A percentile compares a stretch with the other conserved stretches of the same genome.
Conservation (phyloP, 371 early-diverging fungal genomes). For the Smittium culicis region DNA sequence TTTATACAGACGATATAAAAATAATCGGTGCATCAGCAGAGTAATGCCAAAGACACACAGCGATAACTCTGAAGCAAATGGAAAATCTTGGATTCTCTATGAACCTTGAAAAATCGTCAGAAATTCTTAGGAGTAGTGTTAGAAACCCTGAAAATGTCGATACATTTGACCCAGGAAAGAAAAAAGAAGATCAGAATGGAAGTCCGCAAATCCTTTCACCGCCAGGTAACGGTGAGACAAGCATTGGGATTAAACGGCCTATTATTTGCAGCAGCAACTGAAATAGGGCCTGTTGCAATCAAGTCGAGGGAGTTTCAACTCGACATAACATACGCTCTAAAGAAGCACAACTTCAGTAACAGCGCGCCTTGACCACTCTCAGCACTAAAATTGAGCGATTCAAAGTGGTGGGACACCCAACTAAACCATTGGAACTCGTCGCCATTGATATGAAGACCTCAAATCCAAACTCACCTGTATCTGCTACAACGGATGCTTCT, state of each 20-base stretch:
- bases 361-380: neutral
- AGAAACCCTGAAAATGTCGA: constrained; percentile 16
- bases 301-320: constrained; percentile 7
- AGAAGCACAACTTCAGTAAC: neutral
- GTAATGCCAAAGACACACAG: constrained; percentile 13
- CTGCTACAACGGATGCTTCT: constrained; percentile 4
- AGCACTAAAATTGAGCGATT: constrained; percentile 2
- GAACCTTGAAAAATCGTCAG: constrained; percentile 21
- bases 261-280: constrained; percentile 7
- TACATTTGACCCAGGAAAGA: neutral
- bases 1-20: constrained; percentile 29
- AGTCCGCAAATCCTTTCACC: neutral
- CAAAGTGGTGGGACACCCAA: neutral
- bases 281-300: neutral
- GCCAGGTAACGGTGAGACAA: neutral
- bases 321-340: neutral
- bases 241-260: constrained; percentile 12
- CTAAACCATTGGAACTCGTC: neutral
- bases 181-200: neutral
- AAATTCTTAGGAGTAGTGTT: constrained; percentile 28
- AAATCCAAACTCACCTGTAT: neutral
- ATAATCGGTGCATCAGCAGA: constrained; percentile 15
- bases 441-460: neutral
- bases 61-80: neutral
- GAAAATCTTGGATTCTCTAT: constrained; percentile 15